Base-by-base conservation (phyloP, 352 stramenopile genomes). In the Pythium scleroteichum region DNA sequence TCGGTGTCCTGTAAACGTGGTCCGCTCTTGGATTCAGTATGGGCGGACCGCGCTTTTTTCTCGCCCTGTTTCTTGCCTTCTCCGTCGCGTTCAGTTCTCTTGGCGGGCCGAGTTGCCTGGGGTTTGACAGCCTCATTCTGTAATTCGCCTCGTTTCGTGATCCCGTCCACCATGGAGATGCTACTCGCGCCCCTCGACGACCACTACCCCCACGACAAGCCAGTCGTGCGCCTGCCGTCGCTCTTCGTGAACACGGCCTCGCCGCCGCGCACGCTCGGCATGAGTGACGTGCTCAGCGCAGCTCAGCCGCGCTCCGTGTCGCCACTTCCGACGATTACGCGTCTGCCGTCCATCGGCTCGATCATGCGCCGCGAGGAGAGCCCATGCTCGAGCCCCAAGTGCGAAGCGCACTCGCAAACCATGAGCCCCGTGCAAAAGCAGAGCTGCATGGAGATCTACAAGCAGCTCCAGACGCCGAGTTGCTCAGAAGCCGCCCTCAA, bases 321-420 rank as follows among this genome's bases (percentile, higher is more conserved):
- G 19, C 52, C 76, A n/a, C 72, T 73, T 29, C 71, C 81, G 14
- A 46, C 54, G 6, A 57, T 79, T 22, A 64, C 69, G 33, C 79
- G 79, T 16, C 66, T 90, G 38, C 79, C 79, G 8, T 90, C 79
- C 47, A 90, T 90, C 47, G 74, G 77, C 53, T 66, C 68, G 27
- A 87, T 90, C 73, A 90, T 90, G 60, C 76, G 78, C 49, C 79
- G 76, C 54, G 76, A 85, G 23, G 63, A 70, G 46, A 73, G 59
- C 53, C 63, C 63, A 17, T 65, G 55, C 49, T 24, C 56, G 13
- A 70, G 63, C 56, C 63, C 63, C n/a, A 66, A 66, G 51, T 32
- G 50, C 38, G 20, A 69, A n/a, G 2, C 19, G 22, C 40, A 59
- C 45, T 16, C 53, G 7, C 42, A 60, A 14, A 75, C 59, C 32